Percentiles rank a stretch among this genome's conserved stretches.
Conservation (phyloP, 2,329 filamentous ascomycete species). For the Claviceps paspali region DNA sequence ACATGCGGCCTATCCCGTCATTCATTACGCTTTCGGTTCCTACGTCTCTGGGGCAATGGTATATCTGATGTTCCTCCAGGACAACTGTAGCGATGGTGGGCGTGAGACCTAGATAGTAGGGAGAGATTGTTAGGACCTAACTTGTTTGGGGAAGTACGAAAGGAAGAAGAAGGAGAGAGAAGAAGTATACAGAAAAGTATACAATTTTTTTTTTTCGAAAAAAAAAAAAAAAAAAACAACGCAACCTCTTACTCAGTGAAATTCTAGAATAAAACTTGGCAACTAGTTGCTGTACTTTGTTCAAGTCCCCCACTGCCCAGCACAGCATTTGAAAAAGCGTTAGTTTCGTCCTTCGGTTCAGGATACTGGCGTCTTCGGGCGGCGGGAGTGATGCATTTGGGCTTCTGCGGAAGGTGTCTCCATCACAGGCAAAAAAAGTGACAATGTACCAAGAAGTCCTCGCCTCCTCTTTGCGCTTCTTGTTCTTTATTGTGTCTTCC, state of each 20-base stretch:
- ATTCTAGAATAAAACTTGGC: constrained; percentile 46
- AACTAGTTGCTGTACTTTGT: constrained; percentile 29
- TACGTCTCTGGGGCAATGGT: constrained; percentile 21
- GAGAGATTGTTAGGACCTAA: constrained; percentile 1
- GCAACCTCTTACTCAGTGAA: constrained; percentile 28
- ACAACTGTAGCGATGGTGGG: constrained; percentile 31
- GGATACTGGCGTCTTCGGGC: constrained; percentile 11
- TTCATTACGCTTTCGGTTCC: constrained; percentile 40
- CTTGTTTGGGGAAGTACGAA: neutral
- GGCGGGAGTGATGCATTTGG: constrained; percentile 9
- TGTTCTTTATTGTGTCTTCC: constrained; percentile 20
- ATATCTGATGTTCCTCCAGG: constrained; percentile 32
- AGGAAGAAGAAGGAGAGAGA: neutral
- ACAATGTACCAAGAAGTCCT: constrained; percentile 11
- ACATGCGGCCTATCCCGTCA: constrained; percentile 53
- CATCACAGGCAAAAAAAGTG: constrained; percentile 40
- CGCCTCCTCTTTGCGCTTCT: neutral
- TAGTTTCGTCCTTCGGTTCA: constrained; percentile 17
- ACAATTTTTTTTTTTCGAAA: too few species aligned
- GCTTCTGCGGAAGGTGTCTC: constrained; percentile 22
- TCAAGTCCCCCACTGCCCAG: constrained; percentile 33
- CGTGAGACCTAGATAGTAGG: constrained; percentile 31
- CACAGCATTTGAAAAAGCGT: constrained; percentile 27
- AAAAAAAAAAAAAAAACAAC: neutral
- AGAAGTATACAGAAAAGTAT: neutral